Percentiles rank a stretch among this genome's conserved stretches.
These are phyloP conservation scores for Aureobasidium uvarum DNA, from an alignment of 2,329 filamentous ascomycete species.

Conservation along the genomic window DNA sequence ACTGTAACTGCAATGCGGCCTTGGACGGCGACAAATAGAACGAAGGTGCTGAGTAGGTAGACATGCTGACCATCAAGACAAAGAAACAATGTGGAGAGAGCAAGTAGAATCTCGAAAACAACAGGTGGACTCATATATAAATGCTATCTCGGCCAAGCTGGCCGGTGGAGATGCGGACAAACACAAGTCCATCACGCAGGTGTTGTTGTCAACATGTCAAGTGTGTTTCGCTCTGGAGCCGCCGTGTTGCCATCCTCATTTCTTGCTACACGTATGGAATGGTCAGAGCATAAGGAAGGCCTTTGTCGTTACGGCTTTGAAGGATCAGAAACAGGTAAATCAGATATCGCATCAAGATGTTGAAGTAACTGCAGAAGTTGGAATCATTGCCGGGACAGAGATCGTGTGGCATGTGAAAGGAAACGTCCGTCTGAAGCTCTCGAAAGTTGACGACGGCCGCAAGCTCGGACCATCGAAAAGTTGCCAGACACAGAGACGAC, in stretches of 20 bases:
- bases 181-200: background rate
- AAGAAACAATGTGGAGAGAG: background rate
- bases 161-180: background rate
- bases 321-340: background rate
- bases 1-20: slow-evolving; percentile 42
- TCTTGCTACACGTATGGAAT: background rate
- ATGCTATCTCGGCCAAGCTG: slow-evolving; percentile 15
- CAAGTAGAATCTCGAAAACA: background rate
- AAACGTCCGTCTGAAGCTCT: background rate
- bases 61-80: background rate
- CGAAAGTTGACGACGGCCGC: background rate
- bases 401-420: background rate
- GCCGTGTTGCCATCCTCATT: background rate
- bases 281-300: background rate
- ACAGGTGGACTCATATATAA: background rate
- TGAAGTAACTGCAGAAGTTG: background rate
- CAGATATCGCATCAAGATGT: background rate
- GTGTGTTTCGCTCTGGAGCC: background rate
- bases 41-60: slow-evolving; percentile 19
- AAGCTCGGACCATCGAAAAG: slow-evolving; percentile 20
- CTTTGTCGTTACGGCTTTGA: background rate
- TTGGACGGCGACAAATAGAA: slow-evolving; percentile 38
- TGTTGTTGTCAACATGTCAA: background rate
- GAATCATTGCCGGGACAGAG: too few relatives aligned
- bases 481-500: slow-evolving; percentile 14